Evolutionary conservation across 352 stramenopile genomes (phyloP).

Genomic region (Globisporangium mamillatum): DNA sequence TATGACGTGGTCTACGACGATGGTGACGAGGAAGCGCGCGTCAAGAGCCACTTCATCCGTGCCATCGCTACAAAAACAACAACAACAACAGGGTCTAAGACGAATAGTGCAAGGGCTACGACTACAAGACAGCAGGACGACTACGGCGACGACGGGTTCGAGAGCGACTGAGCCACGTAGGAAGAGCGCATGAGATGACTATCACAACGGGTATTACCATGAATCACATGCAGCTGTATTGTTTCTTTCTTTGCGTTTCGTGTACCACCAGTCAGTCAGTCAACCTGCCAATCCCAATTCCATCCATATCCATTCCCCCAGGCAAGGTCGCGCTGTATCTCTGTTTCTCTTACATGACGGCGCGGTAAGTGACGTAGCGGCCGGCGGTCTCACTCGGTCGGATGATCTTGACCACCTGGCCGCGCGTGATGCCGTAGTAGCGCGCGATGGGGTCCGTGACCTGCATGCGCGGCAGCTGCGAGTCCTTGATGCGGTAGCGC

Average conservation of each 20-base stretch:
- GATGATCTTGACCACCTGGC: conserved; percentile 99
- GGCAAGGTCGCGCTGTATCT: background rate
- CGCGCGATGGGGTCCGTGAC: conserved; percentile 97
- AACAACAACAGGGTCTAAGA: conserved; percentile 8
- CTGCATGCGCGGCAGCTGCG: conserved; percentile 98
- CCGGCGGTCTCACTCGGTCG: conserved; percentile 98
- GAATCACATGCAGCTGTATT: conserved; percentile 13
- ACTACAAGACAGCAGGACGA: conserved; percentile 16
- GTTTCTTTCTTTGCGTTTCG: background rate
- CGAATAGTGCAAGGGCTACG: background rate
- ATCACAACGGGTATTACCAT: background rate
- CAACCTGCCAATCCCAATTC: too few relatives aligned
- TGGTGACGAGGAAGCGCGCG: conserved; percentile 58
- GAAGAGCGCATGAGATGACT: background rate
- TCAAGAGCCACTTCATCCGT: conserved; percentile 46
- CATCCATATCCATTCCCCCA: background rate
- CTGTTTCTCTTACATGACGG: conserved; percentile 91
- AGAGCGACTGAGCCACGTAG: conserved; percentile 33
- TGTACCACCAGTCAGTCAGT: background rate
- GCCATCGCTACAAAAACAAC: background rate
- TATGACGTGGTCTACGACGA: conserved; percentile 76
- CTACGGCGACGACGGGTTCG: conserved; percentile 63
- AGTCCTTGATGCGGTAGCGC: conserved; percentile 98
- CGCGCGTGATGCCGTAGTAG: conserved; percentile 96
- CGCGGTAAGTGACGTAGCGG: conserved; percentile 99